Evolutionary conservation across 257 asterid species (phyloP), one percentile per base, ranked within the genome.

Genomic region (Jaltomata sinuosa): DNA sequence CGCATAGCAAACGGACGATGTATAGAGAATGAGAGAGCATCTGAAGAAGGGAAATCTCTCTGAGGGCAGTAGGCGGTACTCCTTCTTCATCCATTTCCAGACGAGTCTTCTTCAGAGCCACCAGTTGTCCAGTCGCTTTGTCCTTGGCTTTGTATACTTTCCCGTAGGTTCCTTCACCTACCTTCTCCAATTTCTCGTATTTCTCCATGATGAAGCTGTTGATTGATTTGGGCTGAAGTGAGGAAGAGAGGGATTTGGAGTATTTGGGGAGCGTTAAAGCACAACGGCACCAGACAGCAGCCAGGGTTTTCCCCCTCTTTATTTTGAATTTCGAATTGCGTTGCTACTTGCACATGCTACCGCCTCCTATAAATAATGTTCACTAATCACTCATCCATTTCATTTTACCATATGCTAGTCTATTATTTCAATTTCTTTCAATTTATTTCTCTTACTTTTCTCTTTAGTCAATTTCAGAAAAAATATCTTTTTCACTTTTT

Each of bases 21-120:
- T 96, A 96, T 22, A 96, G 92, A 0, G 98, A 93, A 31, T 92
- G 92, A n/a, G 99, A 96, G 21, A 96, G 98, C 99, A 96, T 96
- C 88, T 96, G 98, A 49, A 96, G 98, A 74, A 96, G 96, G 0
- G 99, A 94, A 40, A 96, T 91, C 90, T 96, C 99, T 4, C 99
- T 91, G 42, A 96, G 93, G 29, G 99, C 97, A 34, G 99, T 94
- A 12, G 98, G 99, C 0, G 99, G 99, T 11, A 96, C 90, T 1
- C 99, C 99, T 40, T 96, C 99, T 84, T 96, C 99, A 71, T 96
- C 99, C 98, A 93, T 96, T 69, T 96, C 99, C 3, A 96, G 97
- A 1, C 98, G 98, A 50, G 99, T 94, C 85, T 96, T 96, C 93
- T 96, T 96, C 34, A 96, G 91, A 22, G 99, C 99, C 62, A 94